These are phyloP conservation scores for Mycosphaerella sp. DNA, from an alignment of 2,329 filamentous ascomycete species.

Conservation along the genomic window DNA sequence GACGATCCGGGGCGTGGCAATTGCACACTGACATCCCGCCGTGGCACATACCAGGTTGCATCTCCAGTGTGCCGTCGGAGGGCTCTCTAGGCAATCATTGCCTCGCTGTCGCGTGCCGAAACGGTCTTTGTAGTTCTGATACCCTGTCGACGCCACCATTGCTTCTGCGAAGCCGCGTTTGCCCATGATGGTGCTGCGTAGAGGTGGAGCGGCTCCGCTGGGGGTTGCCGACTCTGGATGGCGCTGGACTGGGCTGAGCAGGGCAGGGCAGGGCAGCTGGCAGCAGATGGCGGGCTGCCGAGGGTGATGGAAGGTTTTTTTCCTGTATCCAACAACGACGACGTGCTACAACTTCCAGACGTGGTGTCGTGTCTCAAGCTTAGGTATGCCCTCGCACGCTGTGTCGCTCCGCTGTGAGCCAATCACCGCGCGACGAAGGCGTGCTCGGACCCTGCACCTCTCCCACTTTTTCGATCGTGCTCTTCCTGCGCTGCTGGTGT, in stretches of 20 bases:
- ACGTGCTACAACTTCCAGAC: conserved; percentile 1
- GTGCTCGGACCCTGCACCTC: neutral
- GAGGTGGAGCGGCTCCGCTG: neutral
- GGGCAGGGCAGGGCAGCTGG: neutral
- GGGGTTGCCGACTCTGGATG: neutral
- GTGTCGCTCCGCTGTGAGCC: neutral
- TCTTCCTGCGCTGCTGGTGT: neutral
- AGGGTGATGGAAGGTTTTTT: neutral
- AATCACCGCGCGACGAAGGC: neutral
- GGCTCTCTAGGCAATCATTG: conserved; percentile 21
- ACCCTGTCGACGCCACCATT: conserved; percentile 23
- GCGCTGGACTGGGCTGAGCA: neutral
- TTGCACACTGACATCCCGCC: neutral
- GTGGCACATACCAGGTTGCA: conserved; percentile 36
- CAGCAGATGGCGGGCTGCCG: neutral
- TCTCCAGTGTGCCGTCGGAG: conserved; percentile 34
- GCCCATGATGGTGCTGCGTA: conserved; percentile 13
- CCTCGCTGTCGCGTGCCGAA: conserved; percentile 24
- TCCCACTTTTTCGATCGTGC: neutral
- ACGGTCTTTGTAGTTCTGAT: conserved; percentile 22
- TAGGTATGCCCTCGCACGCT: neutral
- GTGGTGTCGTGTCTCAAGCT: neutral
- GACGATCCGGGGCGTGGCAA: neutral
- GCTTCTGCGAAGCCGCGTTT: conserved; percentile 20
- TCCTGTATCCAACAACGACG: neutral